A percentile compares a stretch with the other conserved stretches of the same genome.
These are phyloP conservation scores for Aspergillus bertholletiae DNA, from an alignment of 495 filamentous ascomycete species.

Conservation along the genomic window DNA sequence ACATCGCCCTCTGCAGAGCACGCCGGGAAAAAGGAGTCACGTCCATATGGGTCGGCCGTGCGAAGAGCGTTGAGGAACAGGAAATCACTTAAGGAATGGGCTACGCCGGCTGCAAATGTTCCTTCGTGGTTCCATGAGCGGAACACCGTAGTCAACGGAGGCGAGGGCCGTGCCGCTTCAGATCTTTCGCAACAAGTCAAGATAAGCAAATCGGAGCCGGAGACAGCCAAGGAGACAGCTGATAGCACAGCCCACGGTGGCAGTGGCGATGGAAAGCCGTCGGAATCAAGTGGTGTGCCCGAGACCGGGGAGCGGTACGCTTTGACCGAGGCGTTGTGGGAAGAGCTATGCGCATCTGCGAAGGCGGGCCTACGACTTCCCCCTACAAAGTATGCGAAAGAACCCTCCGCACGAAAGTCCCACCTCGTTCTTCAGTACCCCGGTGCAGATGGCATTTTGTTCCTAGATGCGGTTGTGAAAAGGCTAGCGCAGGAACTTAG, in stretches of 20 bases:
- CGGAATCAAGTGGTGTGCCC: conserved; percentile 10
- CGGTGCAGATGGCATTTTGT: conserved; percentile 50
- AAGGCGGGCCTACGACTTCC: conserved; percentile 40
- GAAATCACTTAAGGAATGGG: conserved; percentile 20
- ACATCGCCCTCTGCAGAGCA: conserved; percentile 15
- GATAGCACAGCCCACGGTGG: conserved; percentile 19
- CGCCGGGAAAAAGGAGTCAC: conserved; percentile 19
- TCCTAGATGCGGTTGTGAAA: conserved; percentile 57
- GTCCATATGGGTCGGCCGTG: conserved; percentile 39
- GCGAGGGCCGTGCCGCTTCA: conserved; percentile 1
- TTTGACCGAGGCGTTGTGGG: conserved; percentile 35
- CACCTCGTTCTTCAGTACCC: conserved; percentile 67
- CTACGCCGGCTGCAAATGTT: conserved; percentile 19
- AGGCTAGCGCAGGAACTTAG: conserved; percentile 54
- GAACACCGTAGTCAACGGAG: conserved; percentile 27
- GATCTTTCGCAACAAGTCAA: conserved; percentile 25
- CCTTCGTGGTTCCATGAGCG: conserved; percentile 39
- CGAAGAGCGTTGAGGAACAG: conserved; percentile 38
- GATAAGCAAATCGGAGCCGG: conserved; percentile 18
- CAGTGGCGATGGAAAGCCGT: conserved; percentile 18
- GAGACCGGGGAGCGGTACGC: conserved; percentile 29
- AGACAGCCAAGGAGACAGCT: conserved; percentile 4
- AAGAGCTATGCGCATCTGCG: conserved; percentile 37
- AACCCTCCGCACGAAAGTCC: conserved; percentile 54
- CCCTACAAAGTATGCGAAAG: conserved; percentile 37